Conservation (phyloP, 495 filamentous ascomycete genomes). For the Cercophora scortea region DNA sequence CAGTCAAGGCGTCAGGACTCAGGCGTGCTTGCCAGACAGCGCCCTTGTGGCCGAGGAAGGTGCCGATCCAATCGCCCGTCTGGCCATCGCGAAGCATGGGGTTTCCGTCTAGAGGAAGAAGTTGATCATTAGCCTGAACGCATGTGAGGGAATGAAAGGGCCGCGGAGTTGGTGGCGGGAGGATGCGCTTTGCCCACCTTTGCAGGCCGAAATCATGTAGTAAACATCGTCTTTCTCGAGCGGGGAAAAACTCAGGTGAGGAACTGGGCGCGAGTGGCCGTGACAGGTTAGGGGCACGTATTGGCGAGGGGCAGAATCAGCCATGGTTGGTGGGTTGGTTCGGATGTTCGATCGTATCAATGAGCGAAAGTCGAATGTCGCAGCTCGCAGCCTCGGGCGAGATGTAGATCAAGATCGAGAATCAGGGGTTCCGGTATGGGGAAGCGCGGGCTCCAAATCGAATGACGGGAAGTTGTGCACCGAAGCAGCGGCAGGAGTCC, state of each 20-base stretch:
- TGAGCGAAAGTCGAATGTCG: not conserved
- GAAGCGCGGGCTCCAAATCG: too few species aligned
- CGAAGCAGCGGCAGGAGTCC: too few species aligned
- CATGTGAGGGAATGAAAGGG: not conserved
- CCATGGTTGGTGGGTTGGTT: conserved; percentile 25
- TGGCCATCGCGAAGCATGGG: conserved; percentile 97
- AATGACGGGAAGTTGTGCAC: too few species aligned
- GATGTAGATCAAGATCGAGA: not conserved
- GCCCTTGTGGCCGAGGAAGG: conserved; percentile 96
- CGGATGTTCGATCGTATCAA: not conserved
- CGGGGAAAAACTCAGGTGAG: conserved; percentile 88
- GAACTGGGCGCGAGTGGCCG: conserved; percentile 91
- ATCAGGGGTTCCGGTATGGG: too few species aligned
- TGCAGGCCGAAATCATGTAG: conserved; percentile 96
- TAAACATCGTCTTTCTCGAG: conserved; percentile 76
- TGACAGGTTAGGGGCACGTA: conserved; percentile 91
- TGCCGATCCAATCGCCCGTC: conserved; percentile 98
- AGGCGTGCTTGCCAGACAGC: conserved; percentile 93
- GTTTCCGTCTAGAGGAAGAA: conserved; percentile 64
- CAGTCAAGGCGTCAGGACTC: conserved; percentile 77
- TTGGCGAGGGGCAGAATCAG: conserved; percentile 40
- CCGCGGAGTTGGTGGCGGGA: not conserved
- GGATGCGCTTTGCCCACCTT: conserved; percentile 49
- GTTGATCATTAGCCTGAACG: not conserved
- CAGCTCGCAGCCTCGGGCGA: not conserved